Evolutionary conservation across 73 alveolate genomes (phyloP).

Genomic region (Tetrahymena thermophila): DNA sequence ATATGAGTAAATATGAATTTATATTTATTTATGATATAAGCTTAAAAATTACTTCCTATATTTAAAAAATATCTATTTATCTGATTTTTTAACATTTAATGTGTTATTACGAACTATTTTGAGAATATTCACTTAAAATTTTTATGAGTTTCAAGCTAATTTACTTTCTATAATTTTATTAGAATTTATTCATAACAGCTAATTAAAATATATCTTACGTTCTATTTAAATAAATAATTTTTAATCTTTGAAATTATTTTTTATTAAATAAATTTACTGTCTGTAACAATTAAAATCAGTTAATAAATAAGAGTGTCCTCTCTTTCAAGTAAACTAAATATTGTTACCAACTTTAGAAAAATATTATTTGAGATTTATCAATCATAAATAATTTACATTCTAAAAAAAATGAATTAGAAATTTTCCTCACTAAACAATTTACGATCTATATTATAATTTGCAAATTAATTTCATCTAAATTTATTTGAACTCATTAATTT

Average conservation of each 20-base stretch:
- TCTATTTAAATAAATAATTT: not conserved
- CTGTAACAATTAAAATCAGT: not conserved
- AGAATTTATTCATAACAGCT: not conserved
- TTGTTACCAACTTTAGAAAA: not conserved
- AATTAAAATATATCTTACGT: not conserved
- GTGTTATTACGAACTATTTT: not conserved
- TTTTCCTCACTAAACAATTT: not conserved
- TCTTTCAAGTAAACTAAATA: not conserved
- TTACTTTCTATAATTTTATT: not conserved
- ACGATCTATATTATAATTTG: not conserved
- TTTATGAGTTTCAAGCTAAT: too few relatives aligned
- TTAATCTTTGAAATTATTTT: too few relatives aligned
- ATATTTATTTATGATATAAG: too few relatives aligned
- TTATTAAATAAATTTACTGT: not conserved
- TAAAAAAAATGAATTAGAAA: too few relatives aligned
- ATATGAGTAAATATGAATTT: too few relatives aligned
- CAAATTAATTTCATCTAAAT: not conserved
- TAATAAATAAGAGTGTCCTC: not conserved
- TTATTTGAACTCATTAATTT: not conserved
- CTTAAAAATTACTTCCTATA: not conserved
- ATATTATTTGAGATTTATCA: too few relatives aligned
- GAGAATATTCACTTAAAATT: too few relatives aligned
- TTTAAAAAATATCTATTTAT: too few relatives aligned
- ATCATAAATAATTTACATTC: not conserved
- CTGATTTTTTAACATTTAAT: too few relatives aligned